phyloP scores from a whole-genome alignment of 2,329 filamentous ascomycete species.

The Clathrospora elynae region DNA sequence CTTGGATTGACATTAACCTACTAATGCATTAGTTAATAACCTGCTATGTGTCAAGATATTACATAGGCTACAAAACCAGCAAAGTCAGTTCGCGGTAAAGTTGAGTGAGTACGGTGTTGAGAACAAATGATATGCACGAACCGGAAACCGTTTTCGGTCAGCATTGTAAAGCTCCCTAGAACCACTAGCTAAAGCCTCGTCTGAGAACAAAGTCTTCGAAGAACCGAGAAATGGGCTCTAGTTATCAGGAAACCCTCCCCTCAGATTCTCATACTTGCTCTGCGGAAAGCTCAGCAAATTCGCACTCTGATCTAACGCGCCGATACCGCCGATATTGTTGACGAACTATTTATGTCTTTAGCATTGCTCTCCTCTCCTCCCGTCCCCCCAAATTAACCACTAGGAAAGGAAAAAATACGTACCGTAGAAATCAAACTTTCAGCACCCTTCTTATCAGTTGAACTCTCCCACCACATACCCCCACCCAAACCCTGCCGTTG shows the following conservation, averaged over 20 bases:
- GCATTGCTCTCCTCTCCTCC: neutral
- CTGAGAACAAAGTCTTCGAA: neutral
- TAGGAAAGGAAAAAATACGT: no score
- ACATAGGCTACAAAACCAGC: neutral
- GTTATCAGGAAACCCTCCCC: constrained; percentile 1
- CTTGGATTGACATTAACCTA: no score
- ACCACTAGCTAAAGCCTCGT: neutral
- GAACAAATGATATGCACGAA: neutral
- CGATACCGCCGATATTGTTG: neutral
- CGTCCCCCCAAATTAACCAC: no score
- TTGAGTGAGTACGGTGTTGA: constrained; percentile 1
- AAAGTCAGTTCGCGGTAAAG: neutral
- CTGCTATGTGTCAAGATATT: constrained; percentile 1
- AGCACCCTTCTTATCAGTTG: no score
- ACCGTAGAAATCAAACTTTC: no score
- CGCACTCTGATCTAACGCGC: neutral
- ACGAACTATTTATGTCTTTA: constrained; percentile 1
- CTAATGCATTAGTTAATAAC: neutral
- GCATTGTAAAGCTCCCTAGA: constrained; percentile 2
- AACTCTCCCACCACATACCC: constrained; percentile 43
- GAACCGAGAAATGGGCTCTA: constrained; percentile 14
- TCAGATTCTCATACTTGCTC: constrained; percentile 4
- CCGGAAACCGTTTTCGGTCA: constrained; percentile 1
- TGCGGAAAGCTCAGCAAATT: constrained; percentile 4
- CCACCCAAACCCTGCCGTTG: constrained; percentile 34